Evolutionary conservation across 2,329 filamentous ascomycete species (phyloP), one percentile per base, ranked within the genome.

Genomic region (Bipolaris gigantea): DNA sequence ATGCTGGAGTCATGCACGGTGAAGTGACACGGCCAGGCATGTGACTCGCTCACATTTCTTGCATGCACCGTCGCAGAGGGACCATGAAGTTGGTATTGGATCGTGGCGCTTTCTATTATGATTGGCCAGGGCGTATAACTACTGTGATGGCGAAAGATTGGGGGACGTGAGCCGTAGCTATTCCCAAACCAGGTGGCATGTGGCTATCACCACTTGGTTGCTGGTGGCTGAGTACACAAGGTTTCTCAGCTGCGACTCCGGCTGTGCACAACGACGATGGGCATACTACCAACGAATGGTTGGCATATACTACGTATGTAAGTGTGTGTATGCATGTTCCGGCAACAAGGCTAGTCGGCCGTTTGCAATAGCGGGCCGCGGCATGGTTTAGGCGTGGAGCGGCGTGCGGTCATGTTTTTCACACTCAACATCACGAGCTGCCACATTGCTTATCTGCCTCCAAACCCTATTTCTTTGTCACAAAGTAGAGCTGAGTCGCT

Each of bases 51-150:
- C 33, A 55, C 44, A 40, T 34, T 41, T 52, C 35, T 16, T 18
- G 25, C 35, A 44, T 39, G 47, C 41, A 38, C 11, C 16, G 33
- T 19, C n/a, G 30, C 32, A 45, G 35, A 18, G 41, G 34, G 27
- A 30, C 43, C 35, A 58, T 52, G 40, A 43, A 43, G 34, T 47
- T 34, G 35, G 16, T 41, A 33, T 35, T 48, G 56, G 50, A 43
- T 44, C 27, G 34, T 23, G 27, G 16, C 27, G 19, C 41, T 44
- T 45, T 30, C 4, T 11, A 30, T 13, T 30, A 30, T 30, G 27
- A 30, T 30, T 30, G 27, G 27, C 13, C 27, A 1, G 2, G 10
- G 27, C 27, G 27, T 30, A 30, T 30, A 30, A 30, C 27, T 30
- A 23, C 38, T 15, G 52, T 39, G 41, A 21, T 49, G 46, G 40